Evolutionary conservation across 1,139 yeast species (phyloP).

Genomic region (Yamadazyma spencermartinsiae): DNA sequence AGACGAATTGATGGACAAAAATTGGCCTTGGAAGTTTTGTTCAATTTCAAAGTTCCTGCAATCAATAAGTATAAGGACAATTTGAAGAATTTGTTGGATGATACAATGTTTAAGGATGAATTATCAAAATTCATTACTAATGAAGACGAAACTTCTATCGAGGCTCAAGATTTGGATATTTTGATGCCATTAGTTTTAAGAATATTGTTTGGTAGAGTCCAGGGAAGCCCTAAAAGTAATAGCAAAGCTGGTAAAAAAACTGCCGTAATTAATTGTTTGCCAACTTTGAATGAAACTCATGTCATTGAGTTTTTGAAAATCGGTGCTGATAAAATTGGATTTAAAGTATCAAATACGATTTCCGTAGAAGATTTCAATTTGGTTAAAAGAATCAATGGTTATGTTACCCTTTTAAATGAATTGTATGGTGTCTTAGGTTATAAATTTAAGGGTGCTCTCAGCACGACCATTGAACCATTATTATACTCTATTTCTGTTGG

Average conservation of each 20-base stretch:
- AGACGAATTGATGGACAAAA: conserved; percentile 65
- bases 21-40: conserved; percentile 69
- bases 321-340: conserved; percentile 58
- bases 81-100: conserved; percentile 75
- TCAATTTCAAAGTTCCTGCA: conserved; percentile 61
- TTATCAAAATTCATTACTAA: conserved; percentile 58
- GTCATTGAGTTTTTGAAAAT: conserved; percentile 61
- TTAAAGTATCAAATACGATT: conserved; percentile 35
- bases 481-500: conserved; percentile 58
- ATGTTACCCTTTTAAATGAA: conserved; percentile 65
- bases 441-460: conserved; percentile 50
- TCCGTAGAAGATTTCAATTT: conserved; percentile 16
- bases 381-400: conserved; percentile 67
- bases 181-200: conserved; percentile 76
- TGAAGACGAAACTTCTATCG: conserved; percentile 56
- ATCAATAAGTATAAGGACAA: conserved; percentile 72
- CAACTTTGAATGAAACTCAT: conserved; percentile 56
- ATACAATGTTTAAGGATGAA: conserved; percentile 83
- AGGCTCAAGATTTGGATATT: conserved; percentile 54
- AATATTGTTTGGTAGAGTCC: conserved; percentile 85
- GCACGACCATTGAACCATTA: conserved; percentile 58
- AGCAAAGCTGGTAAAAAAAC: conserved; percentile 71
- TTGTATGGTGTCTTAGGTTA: conserved; percentile 64
- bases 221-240: conserved; percentile 57
- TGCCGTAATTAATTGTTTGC: conserved; percentile 73